These are phyloP conservation scores for Triticum aestivum DNA, from an alignment of 176 grass and related monocot genomes.

Conservation along the genomic window IWGSC_CS_RefSeq_v2.1 NC_057807.1:372584008-372584507, in stretches of 20 bases:
- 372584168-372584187: not conserved
- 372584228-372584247: not conserved
- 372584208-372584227: not conserved
- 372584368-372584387: conserved; percentile 38
- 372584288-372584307: not conserved
- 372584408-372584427: not conserved
- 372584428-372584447: not conserved
- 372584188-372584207: not conserved
- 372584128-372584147: not conserved
- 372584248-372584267: not conserved
- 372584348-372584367: not conserved
- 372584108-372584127: not conserved
- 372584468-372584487: no score
- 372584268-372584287: conserved; percentile 19
- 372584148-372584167: not conserved
- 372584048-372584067: not conserved
- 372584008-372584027: not conserved
- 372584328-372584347: not conserved
- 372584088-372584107: not conserved
- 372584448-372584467: not conserved
- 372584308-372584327: not conserved
- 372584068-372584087: not conserved
- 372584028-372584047: not conserved
- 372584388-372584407: conserved; percentile 7
- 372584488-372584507: no score